phyloP scores from a whole-genome alignment of 2,329 filamentous ascomycete genomes.

The Fusarium xylarioides region DNA sequence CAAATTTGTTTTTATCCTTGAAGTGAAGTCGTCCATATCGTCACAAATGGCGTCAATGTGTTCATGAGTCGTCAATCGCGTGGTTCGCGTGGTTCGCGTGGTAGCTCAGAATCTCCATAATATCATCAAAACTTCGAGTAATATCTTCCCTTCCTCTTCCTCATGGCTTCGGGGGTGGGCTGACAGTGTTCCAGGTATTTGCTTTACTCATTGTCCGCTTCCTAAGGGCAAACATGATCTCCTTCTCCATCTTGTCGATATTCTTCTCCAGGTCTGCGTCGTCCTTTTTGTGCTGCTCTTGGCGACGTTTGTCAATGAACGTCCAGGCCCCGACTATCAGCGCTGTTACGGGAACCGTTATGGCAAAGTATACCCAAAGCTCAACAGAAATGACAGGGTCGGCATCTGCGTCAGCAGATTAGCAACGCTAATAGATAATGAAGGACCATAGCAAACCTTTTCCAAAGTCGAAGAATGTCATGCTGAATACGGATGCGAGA shows the following conservation, averaged over 20 bases:
- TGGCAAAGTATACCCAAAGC: slow-evolving; percentile 71
- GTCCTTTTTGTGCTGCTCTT: slow-evolving; percentile 58
- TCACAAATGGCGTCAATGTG: slow-evolving; percentile 11
- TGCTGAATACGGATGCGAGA: slow-evolving; percentile 70
- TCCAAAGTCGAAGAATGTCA: slow-evolving; percentile 73
- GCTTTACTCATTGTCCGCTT: slow-evolving; percentile 66
- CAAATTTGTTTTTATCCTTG: slow-evolving; percentile 7
- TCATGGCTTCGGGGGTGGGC: slow-evolving; percentile 41
- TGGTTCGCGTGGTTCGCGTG: too few species aligned
- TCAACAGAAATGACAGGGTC: slow-evolving; percentile 57
- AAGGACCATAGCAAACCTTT: slow-evolving; percentile 45
- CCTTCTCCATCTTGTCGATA: slow-evolving; percentile 65
- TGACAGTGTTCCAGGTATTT: slow-evolving; percentile 61
- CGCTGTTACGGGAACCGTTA: slow-evolving; percentile 67
- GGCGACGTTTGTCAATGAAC: slow-evolving; percentile 61
- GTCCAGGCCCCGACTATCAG: slow-evolving; percentile 65
- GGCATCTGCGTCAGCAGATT: slow-evolving; percentile 36
- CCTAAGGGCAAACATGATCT: slow-evolving; percentile 65
- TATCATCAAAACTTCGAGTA: background rate
- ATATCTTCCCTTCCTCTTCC: background rate
- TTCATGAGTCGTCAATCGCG: slow-evolving; percentile 28
- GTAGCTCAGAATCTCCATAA: slow-evolving; percentile 2
- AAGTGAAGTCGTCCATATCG: slow-evolving; percentile 20
- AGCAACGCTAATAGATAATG: background rate
- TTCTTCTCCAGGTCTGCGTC: slow-evolving; percentile 63